Base-by-base conservation (phyloP, 352 stramenopile genomes). In the Thalassiosira livingstoniorum region DNA sequence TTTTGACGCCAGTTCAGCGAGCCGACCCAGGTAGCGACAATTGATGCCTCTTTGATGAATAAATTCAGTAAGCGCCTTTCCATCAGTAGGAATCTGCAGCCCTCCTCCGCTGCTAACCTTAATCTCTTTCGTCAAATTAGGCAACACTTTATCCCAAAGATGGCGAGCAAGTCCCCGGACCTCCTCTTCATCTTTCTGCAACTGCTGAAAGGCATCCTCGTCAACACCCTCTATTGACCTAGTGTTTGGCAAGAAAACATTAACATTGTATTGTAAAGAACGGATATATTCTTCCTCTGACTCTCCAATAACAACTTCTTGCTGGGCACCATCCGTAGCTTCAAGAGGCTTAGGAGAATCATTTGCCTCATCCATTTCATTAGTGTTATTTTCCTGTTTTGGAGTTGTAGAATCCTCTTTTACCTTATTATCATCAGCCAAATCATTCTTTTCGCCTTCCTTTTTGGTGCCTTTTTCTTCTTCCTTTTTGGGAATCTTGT, bases 41-140 rank as follows among this genome's bases (percentile, higher is more conserved):
- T 99, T 99, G 58, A 99, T 97, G 61, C 97, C 97, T 82, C 95
- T 95, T 54, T 90, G 79, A 86, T 99, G 97, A 87, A 99, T 95
- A 42, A 98, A 90, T 43, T 98, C 95, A 31, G 95, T 98, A 2
- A 99, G 91, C 39, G 92, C 93, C 51, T 94, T 93, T 4, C 97
- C 97, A 85, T 99, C 97, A 18, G 92, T 60, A 15, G 91, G 89
- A 11, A 94, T 67, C 53, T 83, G 65, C 42, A 90, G 70, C 1
- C 73, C 60, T 53, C 75, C 80, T 54, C 74, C 82, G 27, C 60
- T 81, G 11, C 60, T 64, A 3, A 87, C 68, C 43, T 77, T 74
- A 47, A 95, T 83, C 15, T 89, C 81, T 37, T 75, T 82, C 2
- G 80, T 95, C 5, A 95, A 45, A 51, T 69, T 58, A 43, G 91